Conservation (phyloP, 192 early-diverging fungal species). For the Podila clonocystis region DNA sequence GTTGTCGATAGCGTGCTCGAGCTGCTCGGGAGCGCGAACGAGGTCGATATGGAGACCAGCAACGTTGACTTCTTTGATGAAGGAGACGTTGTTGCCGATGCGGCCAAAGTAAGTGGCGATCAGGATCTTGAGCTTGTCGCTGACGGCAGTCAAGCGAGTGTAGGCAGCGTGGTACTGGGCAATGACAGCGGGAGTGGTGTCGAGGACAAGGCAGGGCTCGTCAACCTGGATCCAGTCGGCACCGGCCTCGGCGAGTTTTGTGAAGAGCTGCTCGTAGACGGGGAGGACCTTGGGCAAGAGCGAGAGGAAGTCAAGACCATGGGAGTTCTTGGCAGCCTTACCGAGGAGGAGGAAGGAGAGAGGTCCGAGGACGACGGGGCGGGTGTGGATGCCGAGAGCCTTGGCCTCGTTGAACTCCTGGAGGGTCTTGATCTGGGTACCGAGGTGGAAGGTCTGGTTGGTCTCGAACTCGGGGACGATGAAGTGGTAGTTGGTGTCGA, state of each 20-base stretch:
- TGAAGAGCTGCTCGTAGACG: slow-evolving; percentile 81
- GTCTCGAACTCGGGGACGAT: slow-evolving; percentile 86
- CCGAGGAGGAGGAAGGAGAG: slow-evolving; percentile 89
- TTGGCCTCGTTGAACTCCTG: slow-evolving; percentile 92
- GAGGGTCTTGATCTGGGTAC: slow-evolving; percentile 72
- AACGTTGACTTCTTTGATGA: slow-evolving; percentile 78
- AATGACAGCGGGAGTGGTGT: slow-evolving; percentile 61
- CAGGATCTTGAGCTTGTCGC: slow-evolving; percentile 71
- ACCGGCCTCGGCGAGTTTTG: slow-evolving; percentile 76
- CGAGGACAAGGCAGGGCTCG: slow-evolving; percentile 80
- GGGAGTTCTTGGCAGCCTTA: slow-evolving; percentile 78
- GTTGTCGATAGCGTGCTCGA: slow-evolving; percentile 74
- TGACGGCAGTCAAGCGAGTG: slow-evolving; percentile 61
- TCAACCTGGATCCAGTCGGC: slow-evolving; percentile 90
- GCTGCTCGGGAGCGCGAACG: slow-evolving; percentile 82
- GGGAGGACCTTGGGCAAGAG: slow-evolving; percentile 84
- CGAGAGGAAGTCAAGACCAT: slow-evolving; percentile 75
- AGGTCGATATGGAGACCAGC: slow-evolving; percentile 93
- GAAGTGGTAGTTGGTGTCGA: slow-evolving; percentile 97
- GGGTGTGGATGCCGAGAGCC: slow-evolving; percentile 89
- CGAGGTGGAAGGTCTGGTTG: slow-evolving; percentile 78
- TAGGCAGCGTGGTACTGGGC: slow-evolving; percentile 72
- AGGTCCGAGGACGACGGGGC: slow-evolving; percentile 94
- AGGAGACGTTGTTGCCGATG: slow-evolving; percentile 76
- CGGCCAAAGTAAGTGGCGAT: slow-evolving; percentile 96